phyloP scores from a whole-genome alignment of 441 rosid genomes.

The Populus hybrid region DNA sequence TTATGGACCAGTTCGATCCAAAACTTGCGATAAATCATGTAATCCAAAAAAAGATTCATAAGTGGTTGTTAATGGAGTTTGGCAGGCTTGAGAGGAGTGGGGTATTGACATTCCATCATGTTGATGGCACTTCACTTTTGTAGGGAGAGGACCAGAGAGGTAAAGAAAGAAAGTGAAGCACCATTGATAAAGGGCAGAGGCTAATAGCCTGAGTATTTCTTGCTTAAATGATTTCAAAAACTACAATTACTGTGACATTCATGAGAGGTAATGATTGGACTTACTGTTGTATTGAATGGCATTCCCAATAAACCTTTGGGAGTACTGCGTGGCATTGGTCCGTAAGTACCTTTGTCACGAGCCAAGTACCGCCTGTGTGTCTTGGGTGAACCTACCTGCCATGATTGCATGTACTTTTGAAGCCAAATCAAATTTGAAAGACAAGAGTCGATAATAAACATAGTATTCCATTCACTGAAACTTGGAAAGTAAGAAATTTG shows the following conservation, averaged over 20 bases:
- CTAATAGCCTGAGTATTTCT: not conserved
- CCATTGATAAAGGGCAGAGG: not conserved
- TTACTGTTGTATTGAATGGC: slow-evolving; percentile 96
- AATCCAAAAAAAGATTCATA: no score
- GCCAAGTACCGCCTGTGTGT: slow-evolving; percentile 88
- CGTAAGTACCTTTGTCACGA: slow-evolving; percentile 84
- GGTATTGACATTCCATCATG: not conserved
- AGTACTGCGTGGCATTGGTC: slow-evolving; percentile 82
- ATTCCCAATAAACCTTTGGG: slow-evolving; percentile 96
- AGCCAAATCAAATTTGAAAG: not conserved
- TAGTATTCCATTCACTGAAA: not conserved
- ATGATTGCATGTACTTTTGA: slow-evolving; percentile 7
- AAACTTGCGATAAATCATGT: no score
- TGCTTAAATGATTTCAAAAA: slow-evolving; percentile 6
- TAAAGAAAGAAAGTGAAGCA: not conserved
- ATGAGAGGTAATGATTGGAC: slow-evolving; percentile 15
- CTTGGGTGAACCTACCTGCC: slow-evolving; percentile 87
- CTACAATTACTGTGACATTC: not conserved
- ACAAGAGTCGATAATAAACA: not conserved
- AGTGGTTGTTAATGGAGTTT: not conserved
- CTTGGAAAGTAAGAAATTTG: not conserved
- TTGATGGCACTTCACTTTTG: not conserved
- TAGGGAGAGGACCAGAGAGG: not conserved
- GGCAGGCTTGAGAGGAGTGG: slow-evolving; percentile 4
- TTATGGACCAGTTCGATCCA: no score